These are phyloP conservation scores for Diaporthe vaccinii DNA, from an alignment of 2,329 filamentous ascomycete genomes.

Conservation along the genomic window DNA sequence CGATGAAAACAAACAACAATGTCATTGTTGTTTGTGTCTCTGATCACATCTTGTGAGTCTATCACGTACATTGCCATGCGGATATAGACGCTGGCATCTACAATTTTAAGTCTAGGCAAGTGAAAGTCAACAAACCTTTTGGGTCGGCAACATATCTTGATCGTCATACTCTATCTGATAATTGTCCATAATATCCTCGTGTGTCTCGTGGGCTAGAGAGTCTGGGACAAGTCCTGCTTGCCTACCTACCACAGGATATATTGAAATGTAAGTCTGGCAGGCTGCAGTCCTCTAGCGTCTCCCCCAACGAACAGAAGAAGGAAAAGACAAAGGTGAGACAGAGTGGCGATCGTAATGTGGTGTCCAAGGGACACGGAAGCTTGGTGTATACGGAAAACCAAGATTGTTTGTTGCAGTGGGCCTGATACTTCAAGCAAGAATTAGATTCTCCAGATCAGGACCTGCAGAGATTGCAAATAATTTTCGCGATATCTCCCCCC, in stretches of 20 bases:
- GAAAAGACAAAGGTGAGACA: neutral
- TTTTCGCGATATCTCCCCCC: constrained; percentile 29
- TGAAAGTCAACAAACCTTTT: too few species aligned
- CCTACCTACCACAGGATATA: neutral
- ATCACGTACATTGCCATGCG: neutral
- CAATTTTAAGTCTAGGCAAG: too few species aligned
- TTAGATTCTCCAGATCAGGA: neutral
- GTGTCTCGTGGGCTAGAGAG: too few species aligned
- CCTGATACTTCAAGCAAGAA: neutral
- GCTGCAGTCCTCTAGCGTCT: neutral
- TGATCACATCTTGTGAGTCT: neutral
- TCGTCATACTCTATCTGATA: too few species aligned
- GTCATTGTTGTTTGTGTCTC: neutral
- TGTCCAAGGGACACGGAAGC: neutral
- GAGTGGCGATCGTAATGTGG: neutral
- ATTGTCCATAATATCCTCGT: too few species aligned
- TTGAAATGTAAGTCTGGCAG: neutral
- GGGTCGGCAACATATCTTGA: too few species aligned
- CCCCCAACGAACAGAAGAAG: neutral
- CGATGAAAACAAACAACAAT: neutral
- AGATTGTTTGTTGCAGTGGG: neutral
- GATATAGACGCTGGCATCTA: neutral
- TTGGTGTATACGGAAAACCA: neutral
- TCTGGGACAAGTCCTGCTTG: neutral
- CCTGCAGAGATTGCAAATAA: constrained; percentile 21